Base-by-base conservation (phyloP, 441 rosid genomes). In the Adansonia gregorii region DNA sequence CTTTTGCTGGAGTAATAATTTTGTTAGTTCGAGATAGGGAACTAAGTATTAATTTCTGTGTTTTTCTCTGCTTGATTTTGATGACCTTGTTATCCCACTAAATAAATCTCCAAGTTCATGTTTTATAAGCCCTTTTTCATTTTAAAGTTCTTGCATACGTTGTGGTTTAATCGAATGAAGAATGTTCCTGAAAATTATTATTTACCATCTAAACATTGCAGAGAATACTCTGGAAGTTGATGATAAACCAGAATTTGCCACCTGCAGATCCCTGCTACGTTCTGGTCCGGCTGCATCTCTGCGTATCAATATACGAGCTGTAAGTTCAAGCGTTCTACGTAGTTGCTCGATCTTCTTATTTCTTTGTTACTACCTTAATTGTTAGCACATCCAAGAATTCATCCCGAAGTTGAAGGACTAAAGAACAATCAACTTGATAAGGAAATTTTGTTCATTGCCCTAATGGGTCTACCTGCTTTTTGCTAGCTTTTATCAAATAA, bases 241-340 rank as follows among this genome's bases (percentile, higher is more conserved):
- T 78, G 94, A 91, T 56, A 80, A 88, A 65, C 97, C 98, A 52
- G 88, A 88, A 77, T 94, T 84, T 77, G 86, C 81, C 45, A 72
- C 51, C 22, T 88, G 89, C 85, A 84, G 92, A 75, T 83, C 91
- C 11, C 72, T 88, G 48, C 81, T 89, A 2, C 88, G 96, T 48
- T 83, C 87, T 77, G 98, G 97, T 77, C 97, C 97, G 41, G 97
- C 97, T 68, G 89, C 87, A 65, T 88, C 95, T 46, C 76, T 94
- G 46, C 92, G 93, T 75, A 74, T 88, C 64, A 91, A 91, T 76
- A 93, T 91, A 69, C 84, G 95, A 78, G 97, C 93, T 1, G 97
- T 91, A 85, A 83, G 96, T 89, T 46, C 58, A 45, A 61, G 71
- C 22, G n/a, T 41, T 59, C 51, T 72, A 14, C 8, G 15, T 55